Base-by-base conservation (phyloP, 129 eudicot species). In the Tagetes patula region DNA sequence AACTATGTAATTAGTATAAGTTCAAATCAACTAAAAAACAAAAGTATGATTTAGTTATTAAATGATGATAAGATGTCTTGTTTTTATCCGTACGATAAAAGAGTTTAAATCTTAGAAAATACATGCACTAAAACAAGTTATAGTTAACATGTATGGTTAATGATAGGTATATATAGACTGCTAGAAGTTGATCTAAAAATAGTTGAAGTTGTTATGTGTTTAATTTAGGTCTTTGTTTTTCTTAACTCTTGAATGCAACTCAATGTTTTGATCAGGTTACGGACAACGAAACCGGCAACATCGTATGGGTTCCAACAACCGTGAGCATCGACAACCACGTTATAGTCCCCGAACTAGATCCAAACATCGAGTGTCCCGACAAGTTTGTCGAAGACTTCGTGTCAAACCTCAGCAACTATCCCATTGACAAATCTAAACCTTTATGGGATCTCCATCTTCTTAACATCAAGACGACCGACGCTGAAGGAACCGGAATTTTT, bases 361-460 rank as follows among this genome's bases (percentile, higher is more conserved):
- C 80, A 41, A 69, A 79, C 59, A 73, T 82, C 49, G 72, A 45
- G n/a, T 72, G 39, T 63, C 77, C 84, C 32, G 82, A 85, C 65
- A 79, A 82, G 55, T 64, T 85, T 54, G 84, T 85, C 0, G 89
- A 82, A 10, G 89, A 85, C 42, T 82, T 72, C 59, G 72, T 82
- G 46, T 75, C 84, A 45, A 79, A 79, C 72, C 79, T 85, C 3
- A 85, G 84, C 67, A 79, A 38, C 76, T 45, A 81, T 43, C 61
- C 80, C 45, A 75, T 85, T n/a, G 84, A 82, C 0, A 79, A 36
- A 0, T 78, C 86, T 3, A 75, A 85, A 70, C 84, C 89, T 3
- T 20, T 85, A 53, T 85, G 84, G 89, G 86, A 79, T 4, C 77
- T 82, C n/a, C 84, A 85, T 40, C 67, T 85, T 67, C 89, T 82